A percentile compares a stretch with the other conserved stretches of the same genome.
Evolutionary conservation across 257 asterid genomes (phyloP).

Genomic region (Ajuga chamaepitys): DNA sequence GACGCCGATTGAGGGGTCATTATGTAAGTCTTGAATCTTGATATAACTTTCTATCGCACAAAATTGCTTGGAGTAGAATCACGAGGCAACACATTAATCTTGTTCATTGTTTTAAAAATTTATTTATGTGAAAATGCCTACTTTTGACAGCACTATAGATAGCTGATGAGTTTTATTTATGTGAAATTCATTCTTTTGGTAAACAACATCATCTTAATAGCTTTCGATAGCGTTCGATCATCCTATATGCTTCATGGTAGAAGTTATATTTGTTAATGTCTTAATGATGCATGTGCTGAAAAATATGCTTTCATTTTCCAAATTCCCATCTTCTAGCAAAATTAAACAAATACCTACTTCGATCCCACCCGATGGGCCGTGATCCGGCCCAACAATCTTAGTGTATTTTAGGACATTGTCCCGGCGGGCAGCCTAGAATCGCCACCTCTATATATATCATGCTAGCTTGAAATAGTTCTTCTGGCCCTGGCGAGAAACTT

Average conservation of each 20-base stretch:
- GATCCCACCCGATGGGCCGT: too few species aligned
- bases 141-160: background rate
- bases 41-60: background rate
- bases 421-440: too few species aligned
- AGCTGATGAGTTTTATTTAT: background rate
- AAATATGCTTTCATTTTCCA: background rate
- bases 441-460: background rate
- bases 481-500: background rate
- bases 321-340: too few species aligned
- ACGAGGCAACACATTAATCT: too few species aligned
- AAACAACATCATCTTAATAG: background rate
- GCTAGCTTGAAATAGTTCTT: background rate
- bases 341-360: too few species aligned
- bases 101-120: too few species aligned
- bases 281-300: too few species aligned
- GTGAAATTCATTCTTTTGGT: background rate
- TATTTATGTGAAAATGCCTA: background rate
- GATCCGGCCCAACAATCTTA: too few species aligned
- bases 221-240: background rate
- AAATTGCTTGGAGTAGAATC: background rate
- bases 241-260: background rate
- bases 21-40: slow-evolving; percentile 45
- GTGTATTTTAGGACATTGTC: too few species aligned
- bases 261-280: background rate
- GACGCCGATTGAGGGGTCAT: slow-evolving; percentile 64